A percentile compares a stretch with the other conserved stretches of the same genome.
These are phyloP conservation scores for Solanum verrucosum DNA, from an alignment of 257 asterid species.

Conservation along the genomic window DNA sequence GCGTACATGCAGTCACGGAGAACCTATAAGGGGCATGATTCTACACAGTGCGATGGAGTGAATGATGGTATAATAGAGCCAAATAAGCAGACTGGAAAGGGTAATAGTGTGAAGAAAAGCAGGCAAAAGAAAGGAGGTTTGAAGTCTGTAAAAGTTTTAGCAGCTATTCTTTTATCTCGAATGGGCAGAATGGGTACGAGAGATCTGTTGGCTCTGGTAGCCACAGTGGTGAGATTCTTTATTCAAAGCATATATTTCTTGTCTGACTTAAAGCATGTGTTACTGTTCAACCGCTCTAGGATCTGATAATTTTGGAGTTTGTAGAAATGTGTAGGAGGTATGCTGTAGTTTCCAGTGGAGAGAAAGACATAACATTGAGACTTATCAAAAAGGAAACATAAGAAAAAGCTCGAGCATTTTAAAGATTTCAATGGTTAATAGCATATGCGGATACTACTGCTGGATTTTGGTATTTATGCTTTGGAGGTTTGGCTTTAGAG, in stretches of 20 bases:
- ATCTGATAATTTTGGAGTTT: neutral
- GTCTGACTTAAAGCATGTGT: neutral
- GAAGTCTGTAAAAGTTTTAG: slow-evolving; percentile 83
- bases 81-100: slow-evolving; percentile 35
- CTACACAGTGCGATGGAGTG: slow-evolving; percentile 42
- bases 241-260: neutral
- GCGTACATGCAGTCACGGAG: slow-evolving; percentile 65
- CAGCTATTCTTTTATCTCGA: slow-evolving; percentile 79
- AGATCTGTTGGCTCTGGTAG: slow-evolving; percentile 65
- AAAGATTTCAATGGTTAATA: neutral
- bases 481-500: neutral
- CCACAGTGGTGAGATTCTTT: slow-evolving; percentile 69
- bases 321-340: neutral
- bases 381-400: neutral
- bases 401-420: neutral
- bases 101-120: slow-evolving; percentile 49
- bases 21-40: slow-evolving; percentile 21
- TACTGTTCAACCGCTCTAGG: neutral
- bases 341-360: neutral
- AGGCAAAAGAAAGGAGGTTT: slow-evolving; percentile 77
- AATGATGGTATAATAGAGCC: slow-evolving; percentile 23
- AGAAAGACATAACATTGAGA: neutral
- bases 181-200: slow-evolving; percentile 76
- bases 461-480: neutral
- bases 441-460: neutral